These are phyloP conservation scores for Logfia minima DNA, from an alignment of 129 eudicot genomes.

Conservation along the genomic window DNA sequence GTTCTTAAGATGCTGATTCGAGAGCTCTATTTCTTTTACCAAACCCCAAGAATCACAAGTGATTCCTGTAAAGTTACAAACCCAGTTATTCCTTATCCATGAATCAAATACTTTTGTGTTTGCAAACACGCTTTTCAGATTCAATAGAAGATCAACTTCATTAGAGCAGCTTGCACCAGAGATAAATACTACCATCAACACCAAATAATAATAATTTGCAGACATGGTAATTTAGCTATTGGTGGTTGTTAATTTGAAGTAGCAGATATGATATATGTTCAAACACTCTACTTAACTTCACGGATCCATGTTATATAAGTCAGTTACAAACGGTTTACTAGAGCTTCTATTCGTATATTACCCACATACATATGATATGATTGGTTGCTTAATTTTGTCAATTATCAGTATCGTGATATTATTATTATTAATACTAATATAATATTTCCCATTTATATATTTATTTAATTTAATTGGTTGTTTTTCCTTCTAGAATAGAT, in stretches of 20 bases:
- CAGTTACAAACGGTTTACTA: neutral
- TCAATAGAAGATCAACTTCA: constrained; percentile 40
- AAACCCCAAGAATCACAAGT: constrained; percentile 38
- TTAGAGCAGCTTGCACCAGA: constrained; percentile 34
- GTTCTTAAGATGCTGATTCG: constrained; percentile 42
- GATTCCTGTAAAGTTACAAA: constrained; percentile 60
- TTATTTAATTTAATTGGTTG: neutral
- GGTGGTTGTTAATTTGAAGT: neutral
- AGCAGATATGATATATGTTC: neutral
- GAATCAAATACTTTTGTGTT: constrained; percentile 53
- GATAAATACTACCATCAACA: constrained; percentile 33
- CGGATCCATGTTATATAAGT: neutral
- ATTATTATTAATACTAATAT: neutral
- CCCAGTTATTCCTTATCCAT: constrained; percentile 42
- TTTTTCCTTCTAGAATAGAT: constrained; percentile 14
- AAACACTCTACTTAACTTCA: neutral
- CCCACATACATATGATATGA: neutral
- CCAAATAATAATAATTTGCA: neutral
- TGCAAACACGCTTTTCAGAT: constrained; percentile 53
- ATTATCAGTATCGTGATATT: neutral
- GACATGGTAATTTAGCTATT: neutral
- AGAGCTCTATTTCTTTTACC: constrained; percentile 68
- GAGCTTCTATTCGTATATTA: neutral
- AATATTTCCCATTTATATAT: neutral
- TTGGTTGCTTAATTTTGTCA: neutral